Conservation (phyloP, 192 early-diverging fungal genomes). For the Globomyces pollinis-pini region DNA sequence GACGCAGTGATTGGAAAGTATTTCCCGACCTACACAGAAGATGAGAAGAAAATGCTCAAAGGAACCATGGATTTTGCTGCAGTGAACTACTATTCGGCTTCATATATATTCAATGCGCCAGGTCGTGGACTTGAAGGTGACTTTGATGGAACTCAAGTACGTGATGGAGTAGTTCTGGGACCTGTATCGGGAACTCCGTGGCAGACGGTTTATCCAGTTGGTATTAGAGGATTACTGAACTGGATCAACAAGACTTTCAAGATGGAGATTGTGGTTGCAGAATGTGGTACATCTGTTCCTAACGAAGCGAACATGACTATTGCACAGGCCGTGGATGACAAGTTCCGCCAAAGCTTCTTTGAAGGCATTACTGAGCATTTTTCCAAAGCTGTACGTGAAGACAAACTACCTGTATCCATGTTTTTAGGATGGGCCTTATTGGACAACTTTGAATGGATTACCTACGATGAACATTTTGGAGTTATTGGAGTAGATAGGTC, state of each 20-base stretch:
- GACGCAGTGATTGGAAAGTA: neutral
- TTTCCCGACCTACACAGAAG: constrained; percentile 11
- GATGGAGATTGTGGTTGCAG: constrained; percentile 3
- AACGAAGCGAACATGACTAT: neutral
- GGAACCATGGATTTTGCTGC: constrained; percentile 10
- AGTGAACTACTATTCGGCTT: constrained; percentile 14
- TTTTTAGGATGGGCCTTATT: constrained; percentile 12
- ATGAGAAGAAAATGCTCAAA: neutral
- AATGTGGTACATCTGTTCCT: constrained; percentile 5
- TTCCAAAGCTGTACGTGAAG: neutral
- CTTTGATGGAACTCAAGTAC: neutral
- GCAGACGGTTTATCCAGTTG: neutral
- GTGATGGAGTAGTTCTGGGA: neutral
- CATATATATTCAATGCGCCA: constrained; percentile 3
- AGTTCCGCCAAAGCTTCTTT: constrained; percentile 3
- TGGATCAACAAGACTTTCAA: neutral
- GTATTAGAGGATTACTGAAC: neutral
- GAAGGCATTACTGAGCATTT: neutral
- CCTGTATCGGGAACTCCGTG: neutral
- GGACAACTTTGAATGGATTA: constrained; percentile 12
- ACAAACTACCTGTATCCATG: constrained; percentile 4
- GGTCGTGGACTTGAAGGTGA: no score
- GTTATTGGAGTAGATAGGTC: constrained; percentile 7
- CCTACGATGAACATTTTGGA: constrained; percentile 3
- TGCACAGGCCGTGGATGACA: constrained; percentile 8